Base-by-base conservation (phyloP, 2,329 filamentous ascomycete species). In the Didymella pomorum region DNA sequence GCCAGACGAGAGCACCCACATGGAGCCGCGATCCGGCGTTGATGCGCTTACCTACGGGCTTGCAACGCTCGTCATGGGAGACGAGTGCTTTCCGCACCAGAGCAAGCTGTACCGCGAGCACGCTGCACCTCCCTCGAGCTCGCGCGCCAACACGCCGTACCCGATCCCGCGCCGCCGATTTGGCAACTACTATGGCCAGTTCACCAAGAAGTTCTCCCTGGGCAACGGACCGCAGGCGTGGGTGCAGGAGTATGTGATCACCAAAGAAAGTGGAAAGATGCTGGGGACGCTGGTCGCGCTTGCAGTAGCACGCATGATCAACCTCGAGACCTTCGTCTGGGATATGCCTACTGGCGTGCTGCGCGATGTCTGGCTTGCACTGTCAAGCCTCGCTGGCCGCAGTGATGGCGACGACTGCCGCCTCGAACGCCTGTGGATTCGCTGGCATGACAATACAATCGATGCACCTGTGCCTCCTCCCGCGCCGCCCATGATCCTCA, bases 311-410 rank as follows among this genome's bases (percentile, higher is more conserved):
- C 88, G 90, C 62, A 95, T 95, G 91, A 81, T 87, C 50, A 92
- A 91, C 69, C 82, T 96, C 37, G 91, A 95, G 76, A 88, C 87
- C 0, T 95, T 95, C 70, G 83, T 91, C 3, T 95, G 91, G 91
- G 91, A 96, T 70, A 94, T 95, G 91, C 91, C 91, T 0, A 95
- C 91, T 0, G 92, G 91, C 1, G 89, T 95, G 18, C 79, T 93
- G 52, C 85, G 91, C 52, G 90, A 94, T 72, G 89, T 94, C 26
- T 95, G 92, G 85, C 85, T 92, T 71, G 88, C 91, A 21, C 81
- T 96, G 45, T 87, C 88, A 1, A 92, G 89, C 5, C 80, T 93
- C 12, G 87, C 86, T 37, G 84, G 90, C 66, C 81, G 85, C 21
- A 78, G 82, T 37, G 81, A 86, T 37, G 82, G 85, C 23, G 81